These are phyloP conservation scores for Stylosanthes scabra DNA, from an alignment of 331 rosid genomes.

Conservation along the genomic window DNA sequence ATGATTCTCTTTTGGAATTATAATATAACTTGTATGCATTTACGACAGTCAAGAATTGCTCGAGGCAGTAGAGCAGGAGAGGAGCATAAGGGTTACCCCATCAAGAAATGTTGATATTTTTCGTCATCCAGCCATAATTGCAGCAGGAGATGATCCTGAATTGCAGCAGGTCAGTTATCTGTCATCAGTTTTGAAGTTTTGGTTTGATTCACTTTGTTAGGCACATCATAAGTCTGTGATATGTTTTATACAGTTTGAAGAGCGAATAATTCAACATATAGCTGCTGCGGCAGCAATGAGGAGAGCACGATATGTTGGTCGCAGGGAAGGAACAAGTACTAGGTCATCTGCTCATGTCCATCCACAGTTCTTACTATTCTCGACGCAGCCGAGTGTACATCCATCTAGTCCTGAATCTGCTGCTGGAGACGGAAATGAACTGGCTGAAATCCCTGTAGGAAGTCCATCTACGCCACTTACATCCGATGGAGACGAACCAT, in stretches of 20 bases:
- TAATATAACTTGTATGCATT: conserved; percentile 28
- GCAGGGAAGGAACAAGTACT: conserved; percentile 67
- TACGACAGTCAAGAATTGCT: conserved; percentile 85
- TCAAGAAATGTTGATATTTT: conserved; percentile 65
- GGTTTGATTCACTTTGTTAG: conserved; percentile 7
- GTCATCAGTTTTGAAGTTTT: conserved; percentile 19
- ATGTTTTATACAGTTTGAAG: conserved; percentile 67
- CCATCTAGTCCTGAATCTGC: conserved; percentile 52
- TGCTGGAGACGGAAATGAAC: conserved; percentile 52
- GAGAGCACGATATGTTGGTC: conserved; percentile 65
- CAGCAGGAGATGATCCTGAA: conserved; percentile 72
- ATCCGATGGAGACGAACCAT: conserved; percentile 51
- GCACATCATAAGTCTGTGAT: conserved; percentile 13
- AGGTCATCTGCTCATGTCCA: conserved; percentile 64
- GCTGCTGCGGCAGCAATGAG: conserved; percentile 90
- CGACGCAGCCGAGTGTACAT: conserved; percentile 44
- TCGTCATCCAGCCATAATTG: conserved; percentile 70
- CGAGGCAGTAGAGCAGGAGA: conserved; percentile 78
- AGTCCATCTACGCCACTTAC: conserved; percentile 62
- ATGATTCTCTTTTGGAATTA: neutral
- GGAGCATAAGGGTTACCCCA: conserved; percentile 59
- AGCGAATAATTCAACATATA: conserved; percentile 77
- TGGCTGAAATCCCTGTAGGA: conserved; percentile 58
- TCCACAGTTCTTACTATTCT: conserved; percentile 58
- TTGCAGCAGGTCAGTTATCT: conserved; percentile 65